Base-by-base conservation (phyloP, 2,329 filamentous ascomycete genomes). In the Sarocladium brachiariae region DNA sequence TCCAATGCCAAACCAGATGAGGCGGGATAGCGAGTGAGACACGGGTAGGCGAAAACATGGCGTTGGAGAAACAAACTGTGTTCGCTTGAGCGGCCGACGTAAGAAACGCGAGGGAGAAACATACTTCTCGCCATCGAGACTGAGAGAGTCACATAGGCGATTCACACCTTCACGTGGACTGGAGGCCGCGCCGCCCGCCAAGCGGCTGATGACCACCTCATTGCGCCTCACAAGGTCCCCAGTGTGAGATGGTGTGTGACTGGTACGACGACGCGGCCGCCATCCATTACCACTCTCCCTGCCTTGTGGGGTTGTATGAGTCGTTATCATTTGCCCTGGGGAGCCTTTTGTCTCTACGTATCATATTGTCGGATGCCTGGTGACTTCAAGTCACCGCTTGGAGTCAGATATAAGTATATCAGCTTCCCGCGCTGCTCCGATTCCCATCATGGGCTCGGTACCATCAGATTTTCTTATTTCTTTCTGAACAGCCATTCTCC, bases 181-280 rank as follows among this genome's bases (percentile, higher is more conserved):
- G 43, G 43, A 33, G 43, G 43, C 43, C 27, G 43, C 27, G 43
- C 43, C 43, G n/a, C 21, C 27, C 27, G 43, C 43, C 43, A 47
- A 47, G 43, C 24, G 43, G 43, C 43, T 47, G 43, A 47, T 47
- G 43, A 47, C 43, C 43, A 47, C 43, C 27, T 47, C 19, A 30
- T 47, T 47, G 43, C 43, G 43, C 43, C 43, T 47, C 43, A 47
- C 43, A 30, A 33, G 43, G 43, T 47, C 43, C 4, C 23, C 23
- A 25, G 11, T 43, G 10, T 33, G 43, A 33, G 43, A 33, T 47
- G 43, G 43, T 47, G 43, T 47, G 43, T 47, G 43, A 47, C 43
- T 33, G 43, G 33, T 47, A 47, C 43, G 43, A 33, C 43, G 24
- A 30, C 43, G 43, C 39, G 43, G 25, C 16, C 24, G 27, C 27